Percentiles rank a stretch among this genome's conserved stretches.
These are phyloP conservation scores for Tolypocladium ovalisporum DNA, from an alignment of 2,329 filamentous ascomycete species.

Conservation along the genomic window DNA sequence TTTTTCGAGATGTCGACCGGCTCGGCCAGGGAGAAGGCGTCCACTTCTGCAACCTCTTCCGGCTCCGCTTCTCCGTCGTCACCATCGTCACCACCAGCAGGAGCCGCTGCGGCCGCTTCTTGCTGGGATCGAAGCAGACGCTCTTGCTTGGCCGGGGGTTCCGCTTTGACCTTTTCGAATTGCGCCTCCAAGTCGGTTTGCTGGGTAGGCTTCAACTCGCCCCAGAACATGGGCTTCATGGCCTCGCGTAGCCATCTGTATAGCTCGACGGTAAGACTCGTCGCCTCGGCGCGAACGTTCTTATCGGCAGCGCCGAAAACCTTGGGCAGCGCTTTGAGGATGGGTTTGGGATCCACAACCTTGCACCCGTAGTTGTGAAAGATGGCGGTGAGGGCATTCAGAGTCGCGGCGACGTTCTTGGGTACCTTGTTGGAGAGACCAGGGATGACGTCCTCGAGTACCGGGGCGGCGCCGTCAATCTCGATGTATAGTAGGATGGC, in stretches of 20 bases:
- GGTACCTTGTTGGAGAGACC: conserved; percentile 79
- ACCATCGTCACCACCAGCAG: conserved; percentile 45
- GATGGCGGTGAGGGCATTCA: conserved; percentile 69
- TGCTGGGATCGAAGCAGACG: conserved; percentile 82
- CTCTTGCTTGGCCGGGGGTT: conserved; percentile 81
- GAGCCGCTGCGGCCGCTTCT: conserved; percentile 64
- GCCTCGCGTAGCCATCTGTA: conserved; percentile 96
- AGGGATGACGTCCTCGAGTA: conserved; percentile 84
- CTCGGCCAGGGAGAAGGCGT: conserved; percentile 72
- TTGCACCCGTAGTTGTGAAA: conserved; percentile 95
- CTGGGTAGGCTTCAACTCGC: conserved; percentile 87
- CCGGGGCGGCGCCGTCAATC: conserved; percentile 70
- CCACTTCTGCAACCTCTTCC: conserved; percentile 50
- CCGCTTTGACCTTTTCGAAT: conserved; percentile 87
- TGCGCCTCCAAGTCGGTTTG: conserved; percentile 88
- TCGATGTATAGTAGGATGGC: conserved; percentile 83
- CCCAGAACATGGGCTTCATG: conserved; percentile 98
- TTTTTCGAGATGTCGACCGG: conserved; percentile 79
- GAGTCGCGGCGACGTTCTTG: conserved; percentile 65
- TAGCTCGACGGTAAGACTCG: conserved; percentile 82
- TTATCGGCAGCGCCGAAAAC: conserved; percentile 95
- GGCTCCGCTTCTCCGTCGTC: conserved; percentile 46
- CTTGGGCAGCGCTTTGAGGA: conserved; percentile 80
- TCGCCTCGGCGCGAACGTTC: conserved; percentile 90
- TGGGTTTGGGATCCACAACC: conserved; percentile 82